phyloP scores from a whole-genome alignment of 2,329 filamentous ascomycete species.

The Calonectria leucothoes region DNA sequence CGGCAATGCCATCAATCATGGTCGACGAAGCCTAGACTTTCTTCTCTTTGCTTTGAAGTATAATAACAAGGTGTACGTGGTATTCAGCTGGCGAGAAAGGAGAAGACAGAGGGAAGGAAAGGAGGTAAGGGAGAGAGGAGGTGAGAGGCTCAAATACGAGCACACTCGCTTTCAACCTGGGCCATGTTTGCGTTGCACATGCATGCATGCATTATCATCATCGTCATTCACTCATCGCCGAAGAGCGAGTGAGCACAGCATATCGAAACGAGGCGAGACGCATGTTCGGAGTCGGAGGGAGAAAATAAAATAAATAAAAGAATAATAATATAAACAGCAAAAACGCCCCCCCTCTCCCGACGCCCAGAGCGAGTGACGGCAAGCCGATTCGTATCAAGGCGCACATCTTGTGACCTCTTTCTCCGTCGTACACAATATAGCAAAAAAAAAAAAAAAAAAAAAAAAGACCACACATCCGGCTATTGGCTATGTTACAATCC shows the following conservation, averaged over 20 bases:
- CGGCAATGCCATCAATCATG: constrained; percentile 28
- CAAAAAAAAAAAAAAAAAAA: no score
- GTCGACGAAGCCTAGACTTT: background rate
- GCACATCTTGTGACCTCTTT: background rate
- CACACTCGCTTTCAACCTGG: background rate
- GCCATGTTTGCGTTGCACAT: constrained; percentile 22
- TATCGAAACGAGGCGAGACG: constrained; percentile 14
- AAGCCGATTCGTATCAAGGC: constrained; percentile 8
- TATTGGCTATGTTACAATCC: constrained; percentile 6
- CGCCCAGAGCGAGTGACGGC: background rate
- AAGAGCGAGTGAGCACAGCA: background rate
- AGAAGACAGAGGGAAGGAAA: no score
- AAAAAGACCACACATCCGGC: no score
- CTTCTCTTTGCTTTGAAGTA: no score
- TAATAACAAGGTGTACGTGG: no score
- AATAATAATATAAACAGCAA: background rate
- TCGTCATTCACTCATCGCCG: background rate
- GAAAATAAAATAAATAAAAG: background rate
- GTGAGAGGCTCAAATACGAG: background rate
- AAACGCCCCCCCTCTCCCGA: background rate
- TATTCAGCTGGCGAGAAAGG: no score
- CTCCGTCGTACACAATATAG: background rate
- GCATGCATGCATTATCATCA: no score
- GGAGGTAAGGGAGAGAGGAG: background rate
- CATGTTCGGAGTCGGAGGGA: background rate